phyloP scores from a whole-genome alignment of 306 rosid genomes.

The Cicer chorassanicum region DNA sequence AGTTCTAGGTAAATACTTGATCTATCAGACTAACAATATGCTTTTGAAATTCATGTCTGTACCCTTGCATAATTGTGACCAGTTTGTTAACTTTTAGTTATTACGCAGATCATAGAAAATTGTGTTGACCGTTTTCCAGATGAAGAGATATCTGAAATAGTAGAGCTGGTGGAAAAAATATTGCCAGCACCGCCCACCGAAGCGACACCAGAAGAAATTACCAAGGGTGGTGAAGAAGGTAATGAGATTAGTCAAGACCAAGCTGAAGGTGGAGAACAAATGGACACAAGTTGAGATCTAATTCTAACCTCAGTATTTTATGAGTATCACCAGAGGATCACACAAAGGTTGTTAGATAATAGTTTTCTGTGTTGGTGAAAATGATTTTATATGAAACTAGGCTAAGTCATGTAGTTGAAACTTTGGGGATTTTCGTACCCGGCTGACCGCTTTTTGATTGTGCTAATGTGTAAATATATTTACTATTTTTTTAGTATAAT shows the following conservation, averaged over 20 bases:
- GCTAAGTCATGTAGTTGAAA: not conserved
- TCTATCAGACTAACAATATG: constrained; percentile 8
- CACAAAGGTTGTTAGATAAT: not conserved
- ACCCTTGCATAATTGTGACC: constrained; percentile 2
- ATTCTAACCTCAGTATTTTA: not conserved
- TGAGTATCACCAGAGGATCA: not conserved
- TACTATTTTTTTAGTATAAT: too few relatives aligned
- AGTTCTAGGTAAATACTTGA: not conserved
- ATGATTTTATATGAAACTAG: not conserved
- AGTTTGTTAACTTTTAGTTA: constrained; percentile 6
- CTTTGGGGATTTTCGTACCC: not conserved
- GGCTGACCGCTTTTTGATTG: too few relatives aligned
- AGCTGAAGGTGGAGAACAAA: constrained; percentile 38
- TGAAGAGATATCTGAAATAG: constrained; percentile 49
- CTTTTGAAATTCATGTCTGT: not conserved
- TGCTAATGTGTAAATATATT: too few relatives aligned
- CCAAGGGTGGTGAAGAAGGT: constrained; percentile 32
- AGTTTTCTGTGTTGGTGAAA: not conserved
- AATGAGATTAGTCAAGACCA: constrained; percentile 25
- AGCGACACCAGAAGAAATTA: constrained; percentile 32
- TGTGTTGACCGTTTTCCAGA: constrained; percentile 57
- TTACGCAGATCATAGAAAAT: constrained; percentile 57
- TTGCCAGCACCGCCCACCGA: constrained; percentile 47
- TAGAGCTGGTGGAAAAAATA: constrained; percentile 56
- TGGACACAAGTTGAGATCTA: constrained; percentile 49